phyloP scores from a whole-genome alignment of 192 early-diverging fungal species.

The Coemansia sp. region DNA sequence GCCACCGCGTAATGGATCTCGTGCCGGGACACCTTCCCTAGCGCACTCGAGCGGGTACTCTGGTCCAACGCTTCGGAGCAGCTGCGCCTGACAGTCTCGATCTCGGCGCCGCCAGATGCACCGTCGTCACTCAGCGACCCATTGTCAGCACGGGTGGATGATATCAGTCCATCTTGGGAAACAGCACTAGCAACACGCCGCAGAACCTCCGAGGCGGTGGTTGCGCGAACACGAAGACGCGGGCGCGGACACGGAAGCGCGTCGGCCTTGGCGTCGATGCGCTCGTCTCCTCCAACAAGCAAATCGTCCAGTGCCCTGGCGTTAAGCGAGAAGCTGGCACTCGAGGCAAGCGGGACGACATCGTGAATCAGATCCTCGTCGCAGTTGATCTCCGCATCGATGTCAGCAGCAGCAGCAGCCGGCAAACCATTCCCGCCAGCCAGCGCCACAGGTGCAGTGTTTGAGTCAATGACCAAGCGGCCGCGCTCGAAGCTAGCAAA shows the following conservation, averaged over 20 bases:
- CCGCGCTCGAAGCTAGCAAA: conserved; percentile 26
- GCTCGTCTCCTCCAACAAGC: conserved; percentile 35
- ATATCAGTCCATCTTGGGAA: not conserved
- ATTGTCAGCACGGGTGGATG: conserved; percentile 1
- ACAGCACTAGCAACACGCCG: conserved; percentile 19
- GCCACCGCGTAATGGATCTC: conserved; percentile 56
- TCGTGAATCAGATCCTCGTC: conserved; percentile 16
- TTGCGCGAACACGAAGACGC: conserved; percentile 20
- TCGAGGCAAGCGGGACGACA: conserved; percentile 11
- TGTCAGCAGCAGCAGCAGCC: conserved; percentile 4
- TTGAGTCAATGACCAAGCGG: conserved; percentile 10
- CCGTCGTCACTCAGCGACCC: conserved; percentile 22
- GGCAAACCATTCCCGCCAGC: not conserved
- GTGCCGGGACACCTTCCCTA: conserved; percentile 12
- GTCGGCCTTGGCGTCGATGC: conserved; percentile 49
- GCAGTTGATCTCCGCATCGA: conserved; percentile 15
- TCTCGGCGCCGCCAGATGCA: not conserved
- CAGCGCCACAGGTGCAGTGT: not conserved
- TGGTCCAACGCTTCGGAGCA: not conserved
- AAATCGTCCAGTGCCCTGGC: conserved; percentile 29
- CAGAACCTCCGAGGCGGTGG: conserved; percentile 26
- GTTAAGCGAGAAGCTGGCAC: conserved; percentile 46
- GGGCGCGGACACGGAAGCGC: conserved; percentile 38
- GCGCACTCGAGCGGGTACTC: not conserved
- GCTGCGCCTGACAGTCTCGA: not conserved